Conservation (phyloP, 352 stramenopile species). For the Discostella stelligera region DNA sequence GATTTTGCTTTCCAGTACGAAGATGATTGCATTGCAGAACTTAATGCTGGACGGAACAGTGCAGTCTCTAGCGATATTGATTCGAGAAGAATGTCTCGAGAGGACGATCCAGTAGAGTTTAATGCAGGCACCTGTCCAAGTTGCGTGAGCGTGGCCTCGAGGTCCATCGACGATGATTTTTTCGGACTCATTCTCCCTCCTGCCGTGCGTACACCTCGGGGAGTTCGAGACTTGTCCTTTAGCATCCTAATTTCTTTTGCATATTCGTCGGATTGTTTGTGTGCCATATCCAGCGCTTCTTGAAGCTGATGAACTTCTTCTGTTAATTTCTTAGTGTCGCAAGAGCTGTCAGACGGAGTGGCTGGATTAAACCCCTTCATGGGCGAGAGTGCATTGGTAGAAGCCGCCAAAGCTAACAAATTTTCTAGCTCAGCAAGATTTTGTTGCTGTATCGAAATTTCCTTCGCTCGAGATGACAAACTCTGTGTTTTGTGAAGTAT, state of each 20-base stretch:
- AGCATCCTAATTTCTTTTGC: constrained; percentile 73
- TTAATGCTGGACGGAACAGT: constrained; percentile 72
- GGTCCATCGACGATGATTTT: constrained; percentile 38
- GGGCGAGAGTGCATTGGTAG: constrained; percentile 37
- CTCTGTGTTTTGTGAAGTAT: constrained; percentile 31
- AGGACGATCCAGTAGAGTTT: constrained; percentile 26
- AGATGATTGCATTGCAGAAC: constrained; percentile 58
- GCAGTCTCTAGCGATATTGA: constrained; percentile 68
- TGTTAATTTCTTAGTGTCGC: constrained; percentile 62
- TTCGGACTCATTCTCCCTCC: constrained; percentile 26
- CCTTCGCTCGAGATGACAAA: constrained; percentile 68
- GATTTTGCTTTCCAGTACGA: constrained; percentile 67
- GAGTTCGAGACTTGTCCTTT: constrained; percentile 66
- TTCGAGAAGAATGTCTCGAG: constrained; percentile 44
- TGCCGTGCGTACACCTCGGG: constrained; percentile 22
- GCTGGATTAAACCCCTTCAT: constrained; percentile 41
- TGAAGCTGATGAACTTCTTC: constrained; percentile 68
- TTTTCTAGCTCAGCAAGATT: constrained; percentile 70
- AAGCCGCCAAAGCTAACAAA: constrained; percentile 57
- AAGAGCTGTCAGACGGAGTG: constrained; percentile 36
- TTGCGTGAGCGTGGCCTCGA: constrained; percentile 48
- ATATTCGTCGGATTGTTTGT: constrained; percentile 78
- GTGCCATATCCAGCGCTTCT: constrained; percentile 77
- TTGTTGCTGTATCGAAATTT: constrained; percentile 73
- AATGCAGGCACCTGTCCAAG: constrained; percentile 20